Conservation (phyloP, 371 early-diverging fungal species). For the Chytridium lagenaria region DNA sequence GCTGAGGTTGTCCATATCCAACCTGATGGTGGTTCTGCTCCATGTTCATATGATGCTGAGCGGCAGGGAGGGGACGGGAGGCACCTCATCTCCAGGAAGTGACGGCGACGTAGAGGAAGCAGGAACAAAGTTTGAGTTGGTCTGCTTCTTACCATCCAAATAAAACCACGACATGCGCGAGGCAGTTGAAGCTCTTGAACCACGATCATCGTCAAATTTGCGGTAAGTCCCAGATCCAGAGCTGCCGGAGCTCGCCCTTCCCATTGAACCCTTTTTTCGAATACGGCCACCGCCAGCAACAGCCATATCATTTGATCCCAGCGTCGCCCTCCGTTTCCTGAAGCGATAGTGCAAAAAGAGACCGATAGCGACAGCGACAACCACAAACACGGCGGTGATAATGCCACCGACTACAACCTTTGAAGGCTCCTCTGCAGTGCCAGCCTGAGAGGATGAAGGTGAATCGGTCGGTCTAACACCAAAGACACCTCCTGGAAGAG, state of each 20-base stretch:
- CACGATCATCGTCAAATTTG: not conserved
- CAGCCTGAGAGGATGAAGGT: not conserved
- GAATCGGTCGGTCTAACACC: too few species aligned
- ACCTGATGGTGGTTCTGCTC: not conserved
- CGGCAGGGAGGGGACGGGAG: not conserved
- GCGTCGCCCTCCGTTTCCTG: not conserved
- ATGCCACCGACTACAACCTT: not conserved
- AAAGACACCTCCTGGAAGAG: too few species aligned
- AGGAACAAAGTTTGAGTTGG: not conserved
- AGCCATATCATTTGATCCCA: not conserved
- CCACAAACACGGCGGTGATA: not conserved
- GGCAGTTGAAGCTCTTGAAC: not conserved
- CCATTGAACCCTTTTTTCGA: not conserved
- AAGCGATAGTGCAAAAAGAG: not conserved
- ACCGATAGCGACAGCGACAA: not conserved
- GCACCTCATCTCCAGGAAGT: not conserved
- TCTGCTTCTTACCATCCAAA: conserved; percentile 2
- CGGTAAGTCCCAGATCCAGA: not conserved
- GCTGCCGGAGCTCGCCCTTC: too few species aligned
- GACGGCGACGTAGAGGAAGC: conserved; percentile 4
- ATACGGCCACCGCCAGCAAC: not conserved
- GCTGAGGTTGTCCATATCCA: not conserved
- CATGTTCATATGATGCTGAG: not conserved
- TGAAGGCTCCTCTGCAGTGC: not conserved
- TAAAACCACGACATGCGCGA: conserved; percentile 11